Base-by-base conservation (phyloP, 1,284 basidiomycete species). In the Coniophora puteana region DNA sequence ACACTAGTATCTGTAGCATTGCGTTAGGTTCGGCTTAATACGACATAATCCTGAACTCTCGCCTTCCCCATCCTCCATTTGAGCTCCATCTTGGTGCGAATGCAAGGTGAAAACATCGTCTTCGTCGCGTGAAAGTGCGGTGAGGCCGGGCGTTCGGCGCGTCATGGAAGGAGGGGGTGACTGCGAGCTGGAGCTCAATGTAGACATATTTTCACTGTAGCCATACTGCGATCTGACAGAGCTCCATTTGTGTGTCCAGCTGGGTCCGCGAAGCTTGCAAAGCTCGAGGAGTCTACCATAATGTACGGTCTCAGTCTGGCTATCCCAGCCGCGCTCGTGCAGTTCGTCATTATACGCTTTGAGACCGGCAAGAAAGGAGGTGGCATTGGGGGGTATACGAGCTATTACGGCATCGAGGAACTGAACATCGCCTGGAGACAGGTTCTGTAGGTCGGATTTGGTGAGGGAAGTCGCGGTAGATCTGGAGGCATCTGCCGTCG, bases 271-370 rank as follows among this genome's bases (percentile, higher is more conserved):
- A 54, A 90, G 54, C 21, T 83, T 87, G 31, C 85, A 84, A 4
- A 91, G 66, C 58, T 90, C 89, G 45, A 91, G 62, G 24, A 91
- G 61, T 57, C 87, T 85, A 20, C 78, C 77, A 57, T 89, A 91
- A 55, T 83, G 86, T n/a, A 81, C 67, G 12, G 87, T 83, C 57
- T 91, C 89, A 24, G 76, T 69, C 44, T 82, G 76, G n/a, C 80
- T 74, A 50, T 89, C 83, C n/a, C 90, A 62, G 2, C 82, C 82
- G 4, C 80, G 72, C 48, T 84, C 80, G 43, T 74, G 73, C 13
- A 90, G 65, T 16, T 88, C 76, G 45, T 84, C 80, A 51, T 80
- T 86, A 58, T 91, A 91, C 0, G 87, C 83, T 52, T 85, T 87
- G 69, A 88, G 81, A n/a, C 89, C 75, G 2, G 77, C 72, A 25